A percentile compares a stretch with the other conserved stretches of the same genome.
These are phyloP conservation scores for Isabelozyma heimii DNA, from an alignment of 805 yeast genomes.

Conservation along the genomic window DNA sequence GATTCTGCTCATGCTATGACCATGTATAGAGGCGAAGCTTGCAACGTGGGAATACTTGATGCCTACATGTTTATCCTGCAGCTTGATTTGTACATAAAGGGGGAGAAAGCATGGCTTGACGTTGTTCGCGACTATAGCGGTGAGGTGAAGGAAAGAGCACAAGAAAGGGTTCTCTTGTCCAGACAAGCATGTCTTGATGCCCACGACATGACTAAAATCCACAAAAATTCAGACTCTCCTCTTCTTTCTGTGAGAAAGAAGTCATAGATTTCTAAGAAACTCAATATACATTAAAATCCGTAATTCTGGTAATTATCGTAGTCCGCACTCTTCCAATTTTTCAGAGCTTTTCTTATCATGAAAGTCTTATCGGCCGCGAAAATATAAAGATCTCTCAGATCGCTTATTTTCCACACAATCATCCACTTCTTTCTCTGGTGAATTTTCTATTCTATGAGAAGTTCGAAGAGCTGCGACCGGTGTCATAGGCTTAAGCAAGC, in stretches of 20 bases:
- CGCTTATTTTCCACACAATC: not conserved
- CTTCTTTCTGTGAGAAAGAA: constrained; percentile 10
- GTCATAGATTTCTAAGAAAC: not conserved
- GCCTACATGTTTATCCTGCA: constrained; percentile 9
- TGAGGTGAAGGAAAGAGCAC: constrained; percentile 9
- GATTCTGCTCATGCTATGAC: constrained; percentile 21
- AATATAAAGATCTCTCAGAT: not conserved
- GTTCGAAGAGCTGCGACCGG: constrained; percentile 20
- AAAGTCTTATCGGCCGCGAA: not conserved
- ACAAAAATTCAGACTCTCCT: constrained; percentile 13
- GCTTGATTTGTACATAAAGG: constrained; percentile 7
- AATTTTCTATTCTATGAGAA: not conserved
- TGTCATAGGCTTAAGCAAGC: constrained; percentile 22
- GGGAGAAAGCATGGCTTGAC: constrained; percentile 7
- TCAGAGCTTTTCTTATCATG: not conserved
- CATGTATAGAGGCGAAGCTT: constrained; percentile 19
- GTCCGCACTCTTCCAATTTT: not conserved
- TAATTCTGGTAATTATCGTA: not conserved
- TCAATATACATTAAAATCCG: not conserved
- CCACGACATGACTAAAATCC: constrained; percentile 16
- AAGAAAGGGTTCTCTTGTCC: constrained; percentile 16
- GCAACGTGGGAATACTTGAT: constrained; percentile 16
- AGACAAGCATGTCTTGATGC: constrained; percentile 26
- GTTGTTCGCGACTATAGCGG: constrained; percentile 9
- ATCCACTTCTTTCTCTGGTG: not conserved